phyloP scores from a whole-genome alignment of 768 basidiomycete genomes.

The Mycena epipterygia region DNA sequence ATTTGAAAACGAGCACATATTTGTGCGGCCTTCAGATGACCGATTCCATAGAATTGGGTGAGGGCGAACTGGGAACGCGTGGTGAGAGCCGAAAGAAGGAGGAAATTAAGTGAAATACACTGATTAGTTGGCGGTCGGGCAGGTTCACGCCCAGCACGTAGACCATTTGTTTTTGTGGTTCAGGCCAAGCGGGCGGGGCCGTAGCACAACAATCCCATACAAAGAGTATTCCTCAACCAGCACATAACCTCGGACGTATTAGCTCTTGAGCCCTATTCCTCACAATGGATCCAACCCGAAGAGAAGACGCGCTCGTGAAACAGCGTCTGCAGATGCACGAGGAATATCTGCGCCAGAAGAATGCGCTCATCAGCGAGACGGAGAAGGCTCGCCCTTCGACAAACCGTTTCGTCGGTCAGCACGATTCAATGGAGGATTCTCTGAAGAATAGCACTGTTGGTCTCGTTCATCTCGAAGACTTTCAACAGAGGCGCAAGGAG shows the following conservation, averaged over 20 bases:
- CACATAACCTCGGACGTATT: no score
- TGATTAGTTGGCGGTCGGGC: conserved; percentile 80
- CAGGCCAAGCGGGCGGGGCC: neutral
- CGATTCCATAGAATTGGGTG: conserved; percentile 91
- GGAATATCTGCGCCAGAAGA: conserved; percentile 86
- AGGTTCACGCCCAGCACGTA: conserved; percentile 90
- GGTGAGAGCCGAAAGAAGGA: conserved; percentile 3
- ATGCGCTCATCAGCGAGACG: conserved; percentile 87
- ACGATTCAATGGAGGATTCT: conserved; percentile 94
- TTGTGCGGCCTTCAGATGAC: conserved; percentile 77
- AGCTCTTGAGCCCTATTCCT: no score
- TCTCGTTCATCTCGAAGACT: conserved; percentile 92
- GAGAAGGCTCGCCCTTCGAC: conserved; percentile 91
- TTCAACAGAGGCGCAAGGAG: conserved; percentile 89
- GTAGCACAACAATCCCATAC: conserved; percentile 16
- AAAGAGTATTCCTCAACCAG: conserved; percentile 23
- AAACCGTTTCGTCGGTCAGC: conserved; percentile 93
- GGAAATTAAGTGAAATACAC: conserved; percentile 57
- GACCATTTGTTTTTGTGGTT: conserved; percentile 65
- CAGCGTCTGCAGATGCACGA: conserved; percentile 85
- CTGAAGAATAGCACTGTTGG: conserved; percentile 94
- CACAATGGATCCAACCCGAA: conserved; percentile 73
- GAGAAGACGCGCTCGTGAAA: conserved; percentile 89
- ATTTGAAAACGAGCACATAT: conserved; percentile 95
- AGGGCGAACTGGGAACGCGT: conserved; percentile 86